A percentile compares a stretch with the other conserved stretches of the same genome.
Evolutionary conservation across 768 basidiomycete genomes (phyloP).

Genomic region (Candolleomyces aberdarensis): DNA sequence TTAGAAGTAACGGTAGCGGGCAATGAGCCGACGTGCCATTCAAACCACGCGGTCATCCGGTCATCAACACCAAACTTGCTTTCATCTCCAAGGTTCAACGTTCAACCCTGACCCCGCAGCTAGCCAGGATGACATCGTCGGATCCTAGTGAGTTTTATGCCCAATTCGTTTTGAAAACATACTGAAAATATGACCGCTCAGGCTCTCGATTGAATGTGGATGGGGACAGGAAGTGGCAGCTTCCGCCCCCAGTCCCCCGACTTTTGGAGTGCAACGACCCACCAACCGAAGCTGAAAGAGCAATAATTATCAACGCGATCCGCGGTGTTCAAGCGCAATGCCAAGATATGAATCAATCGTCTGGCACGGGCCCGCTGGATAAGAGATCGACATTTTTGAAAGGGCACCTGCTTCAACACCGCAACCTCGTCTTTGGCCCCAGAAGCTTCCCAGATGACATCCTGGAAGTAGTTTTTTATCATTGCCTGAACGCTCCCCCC

Average conservation of each 20-base stretch:
- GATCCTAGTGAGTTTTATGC: too few relatives aligned
- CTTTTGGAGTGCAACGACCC: neutral
- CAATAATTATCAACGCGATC: neutral
- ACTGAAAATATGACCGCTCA: too few relatives aligned
- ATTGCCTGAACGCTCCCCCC: neutral
- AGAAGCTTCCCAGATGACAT: neutral
- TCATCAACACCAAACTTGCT: too few relatives aligned
- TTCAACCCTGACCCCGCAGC: too few relatives aligned
- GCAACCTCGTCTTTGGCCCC: neutral
- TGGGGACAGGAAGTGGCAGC: too few relatives aligned
- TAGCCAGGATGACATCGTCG: too few relatives aligned
- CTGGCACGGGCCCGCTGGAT: neutral
- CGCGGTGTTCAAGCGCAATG: neutral
- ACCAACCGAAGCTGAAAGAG: neutral
- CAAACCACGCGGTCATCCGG: too few relatives aligned
- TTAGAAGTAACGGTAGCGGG: too few relatives aligned
- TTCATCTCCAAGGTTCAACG: too few relatives aligned
- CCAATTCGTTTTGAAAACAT: too few relatives aligned
- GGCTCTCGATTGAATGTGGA: too few relatives aligned
- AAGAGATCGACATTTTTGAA: neutral
- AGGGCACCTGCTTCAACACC: neutral
- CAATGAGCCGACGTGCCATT: too few relatives aligned
- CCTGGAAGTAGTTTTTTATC: neutral
- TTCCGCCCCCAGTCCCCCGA: neutral
- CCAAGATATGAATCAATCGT: neutral